Evolutionary conservation across 345 rosid species (phyloP).

Genomic region (Populus nigra): DNA sequence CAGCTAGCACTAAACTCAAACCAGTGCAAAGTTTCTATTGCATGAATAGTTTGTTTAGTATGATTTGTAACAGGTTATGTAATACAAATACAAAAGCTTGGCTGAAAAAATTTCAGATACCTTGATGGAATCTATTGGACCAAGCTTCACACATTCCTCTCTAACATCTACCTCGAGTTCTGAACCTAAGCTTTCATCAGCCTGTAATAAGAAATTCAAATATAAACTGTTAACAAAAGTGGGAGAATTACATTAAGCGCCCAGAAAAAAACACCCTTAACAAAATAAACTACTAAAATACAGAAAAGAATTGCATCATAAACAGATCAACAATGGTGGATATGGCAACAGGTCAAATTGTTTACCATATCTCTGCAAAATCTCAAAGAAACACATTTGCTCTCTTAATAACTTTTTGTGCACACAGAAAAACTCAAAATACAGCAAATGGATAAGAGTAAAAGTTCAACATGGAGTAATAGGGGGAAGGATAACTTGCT

Average conservation of each 20-base stretch:
- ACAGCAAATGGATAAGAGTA: not conserved
- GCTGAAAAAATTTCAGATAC: slow-evolving; percentile 32
- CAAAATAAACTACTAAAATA: not conserved
- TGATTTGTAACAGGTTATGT: not conserved
- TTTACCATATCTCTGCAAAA: not conserved
- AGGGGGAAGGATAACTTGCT: not conserved
- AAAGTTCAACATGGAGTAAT: not conserved
- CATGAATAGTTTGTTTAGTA: not conserved
- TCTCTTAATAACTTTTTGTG: not conserved
- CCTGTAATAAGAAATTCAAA: slow-evolving; percentile 32
- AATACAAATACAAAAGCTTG: not conserved
- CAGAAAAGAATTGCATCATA: not conserved
- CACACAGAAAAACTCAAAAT: not conserved
- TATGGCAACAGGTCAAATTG: not conserved
- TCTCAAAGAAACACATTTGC: not conserved
- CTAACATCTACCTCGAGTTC: slow-evolving; percentile 79
- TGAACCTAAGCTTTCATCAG: slow-evolving; percentile 65
- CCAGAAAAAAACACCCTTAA: not conserved
- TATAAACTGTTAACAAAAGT: not conserved
- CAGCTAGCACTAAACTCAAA: not conserved
- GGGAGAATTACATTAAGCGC: not conserved
- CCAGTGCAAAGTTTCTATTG: not conserved
- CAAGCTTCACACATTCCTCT: slow-evolving; percentile 84
- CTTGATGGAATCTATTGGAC: slow-evolving; percentile 81
- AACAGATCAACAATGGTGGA: not conserved